Evolutionary conservation across 1,284 basidiomycete species (phyloP).

Genomic region (Mycena citricolor): DNA sequence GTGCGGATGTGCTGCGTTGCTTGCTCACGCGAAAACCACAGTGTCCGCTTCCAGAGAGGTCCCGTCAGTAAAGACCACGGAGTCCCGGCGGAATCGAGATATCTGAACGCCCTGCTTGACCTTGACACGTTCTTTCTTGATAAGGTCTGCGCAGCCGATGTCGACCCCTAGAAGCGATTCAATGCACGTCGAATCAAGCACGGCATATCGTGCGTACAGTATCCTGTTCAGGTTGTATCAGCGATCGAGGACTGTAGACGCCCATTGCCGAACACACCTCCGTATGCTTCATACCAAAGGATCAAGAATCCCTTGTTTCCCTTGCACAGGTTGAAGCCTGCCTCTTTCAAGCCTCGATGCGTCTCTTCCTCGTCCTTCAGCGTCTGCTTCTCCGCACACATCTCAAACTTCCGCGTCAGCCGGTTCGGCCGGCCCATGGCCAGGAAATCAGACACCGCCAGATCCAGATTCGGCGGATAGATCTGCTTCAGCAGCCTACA

Average conservation of each 20-base stretch:
- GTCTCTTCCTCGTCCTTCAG: constrained; percentile 34
- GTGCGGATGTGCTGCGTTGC: not conserved
- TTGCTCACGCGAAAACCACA: constrained; percentile 26
- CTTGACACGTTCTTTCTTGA: constrained; percentile 13
- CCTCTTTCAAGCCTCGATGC: constrained; percentile 36
- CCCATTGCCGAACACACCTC: no score
- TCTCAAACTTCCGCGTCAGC: constrained; percentile 36
- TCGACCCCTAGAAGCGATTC: constrained; percentile 29
- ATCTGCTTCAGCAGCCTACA: constrained; percentile 5
- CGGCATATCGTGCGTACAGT: constrained; percentile 30
- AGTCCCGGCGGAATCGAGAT: not conserved
- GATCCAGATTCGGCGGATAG: constrained; percentile 38
- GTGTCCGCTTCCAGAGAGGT: constrained; percentile 14
- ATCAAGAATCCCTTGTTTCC: constrained; percentile 28
- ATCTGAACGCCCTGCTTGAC: constrained; percentile 20
- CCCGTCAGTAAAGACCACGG: constrained; percentile 14
- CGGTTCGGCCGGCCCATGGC: constrained; percentile 40
- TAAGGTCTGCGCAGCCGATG: constrained; percentile 19
- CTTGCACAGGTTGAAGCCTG: constrained; percentile 39
- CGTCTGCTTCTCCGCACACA: constrained; percentile 28
- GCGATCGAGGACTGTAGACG: no score
- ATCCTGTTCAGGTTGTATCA: no score
- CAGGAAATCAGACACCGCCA: constrained; percentile 47
- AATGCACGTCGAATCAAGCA: constrained; percentile 16
- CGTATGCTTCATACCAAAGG: constrained; percentile 29